Evolutionary conservation across 345 rosid genomes (phyloP), one percentile per base, ranked within the genome.

Genomic region (Abelmoschus esculentus): DNA sequence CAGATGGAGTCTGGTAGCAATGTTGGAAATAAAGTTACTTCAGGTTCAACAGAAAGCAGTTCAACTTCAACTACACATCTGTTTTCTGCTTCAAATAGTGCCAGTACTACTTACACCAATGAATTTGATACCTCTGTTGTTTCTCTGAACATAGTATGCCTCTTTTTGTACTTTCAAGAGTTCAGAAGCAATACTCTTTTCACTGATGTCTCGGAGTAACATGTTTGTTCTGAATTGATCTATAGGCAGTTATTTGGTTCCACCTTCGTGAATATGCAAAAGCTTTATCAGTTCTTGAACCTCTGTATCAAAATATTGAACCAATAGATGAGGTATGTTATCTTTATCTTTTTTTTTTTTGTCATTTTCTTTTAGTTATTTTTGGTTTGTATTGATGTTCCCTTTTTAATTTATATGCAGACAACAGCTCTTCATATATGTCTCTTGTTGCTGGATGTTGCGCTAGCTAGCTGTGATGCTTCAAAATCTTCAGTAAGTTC

Each of bases 251-350:
- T 77, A 81, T 84, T 58, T 96, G 96, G 96, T 92, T 87, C 78
- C 99, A 96, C 78, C 96, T 92, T 72, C 32, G 22, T 55, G 60
- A 55, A 9, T 55, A 55, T 10, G 29, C 60, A 3, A 55, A 55
- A 29, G 60, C 60, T 22, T 55, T 55, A 22, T 9, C 60, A 10
- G 60, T 55, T 55, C 60, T 55, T 55, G 60, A 55, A 55, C 32
- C 31, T 55, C 60, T 55, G 10, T 55, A 55, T 55, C 29, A 55
- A 55, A 55, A 55, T 55, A 55, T 55, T 55, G 60, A 77, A 71
- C 95, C 92, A 6, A 82, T 96, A 42, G 95, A 96, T 11, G 97
- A 92, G 98, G 99, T 96, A 83, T 47, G 42, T 7, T 77, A 49
- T 56, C 59, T 71, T 47, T 77, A 9, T 55, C 38, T 34, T 15